These are phyloP conservation scores for Infundibulicybe gibba DNA, from an alignment of 768 basidiomycete species.

Conservation along the genomic window DNA sequence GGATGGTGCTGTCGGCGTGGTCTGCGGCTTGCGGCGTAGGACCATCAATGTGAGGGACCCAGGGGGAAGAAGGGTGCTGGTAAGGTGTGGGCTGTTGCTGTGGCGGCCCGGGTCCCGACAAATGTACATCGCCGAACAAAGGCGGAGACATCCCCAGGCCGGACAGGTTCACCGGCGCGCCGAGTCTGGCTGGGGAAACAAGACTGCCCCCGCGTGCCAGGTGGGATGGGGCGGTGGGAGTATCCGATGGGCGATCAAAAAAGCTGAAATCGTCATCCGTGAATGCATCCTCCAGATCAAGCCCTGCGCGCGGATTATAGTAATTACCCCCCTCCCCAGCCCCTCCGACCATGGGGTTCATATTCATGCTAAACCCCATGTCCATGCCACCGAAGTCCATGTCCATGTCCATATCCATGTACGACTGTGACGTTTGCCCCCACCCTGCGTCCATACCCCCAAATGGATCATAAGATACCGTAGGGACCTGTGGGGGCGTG, in stretches of 20 bases:
- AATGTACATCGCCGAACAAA: constrained; percentile 18
- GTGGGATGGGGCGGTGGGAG: constrained; percentile 7
- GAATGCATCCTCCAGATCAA: constrained; percentile 61
- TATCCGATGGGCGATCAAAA: constrained; percentile 61
- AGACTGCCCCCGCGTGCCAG: not conserved
- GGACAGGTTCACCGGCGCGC: constrained; percentile 26
- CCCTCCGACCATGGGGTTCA: constrained; percentile 24
- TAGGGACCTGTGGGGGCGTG: constrained; percentile 9
- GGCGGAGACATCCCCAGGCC: constrained; percentile 21
- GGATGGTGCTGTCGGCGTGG: constrained; percentile 17
- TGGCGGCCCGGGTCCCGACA: constrained; percentile 11
- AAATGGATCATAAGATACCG: constrained; percentile 39
- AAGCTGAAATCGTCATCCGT: constrained; percentile 91
- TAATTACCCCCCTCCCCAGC: constrained; percentile 21
- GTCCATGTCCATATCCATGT: constrained; percentile 48
- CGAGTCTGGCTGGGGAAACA: constrained; percentile 9
- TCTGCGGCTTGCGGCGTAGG: constrained; percentile 25
- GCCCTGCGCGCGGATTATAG: constrained; percentile 13
- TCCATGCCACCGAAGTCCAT: constrained; percentile 43
- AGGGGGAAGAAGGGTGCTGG: constrained; percentile 20
- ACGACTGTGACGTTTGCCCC: constrained; percentile 27
- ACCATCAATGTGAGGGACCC: constrained; percentile 18
- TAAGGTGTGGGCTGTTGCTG: constrained; percentile 9
- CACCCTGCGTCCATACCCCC: constrained; percentile 35
- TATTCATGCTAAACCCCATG: constrained; percentile 29